Evolutionary conservation across 148 eudicot species (phyloP), one percentile per base, ranked within the genome.

Genomic region (Rhododendron williamsianum): DNA sequence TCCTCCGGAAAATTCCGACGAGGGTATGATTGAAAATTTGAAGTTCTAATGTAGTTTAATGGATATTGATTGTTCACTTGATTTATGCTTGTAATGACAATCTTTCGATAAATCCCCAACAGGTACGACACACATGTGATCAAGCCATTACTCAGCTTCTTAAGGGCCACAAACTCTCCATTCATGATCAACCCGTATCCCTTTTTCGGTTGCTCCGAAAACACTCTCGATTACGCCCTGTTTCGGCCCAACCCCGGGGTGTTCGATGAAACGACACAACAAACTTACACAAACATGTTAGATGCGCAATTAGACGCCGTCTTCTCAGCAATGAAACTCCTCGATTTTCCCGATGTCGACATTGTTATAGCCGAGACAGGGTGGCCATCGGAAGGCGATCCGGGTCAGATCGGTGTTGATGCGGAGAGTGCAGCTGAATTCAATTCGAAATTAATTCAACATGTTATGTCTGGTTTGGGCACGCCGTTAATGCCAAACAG

Each of bases 401-500:
- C 89, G 3, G 90, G 87, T 9, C 90, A 90, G 27, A 76, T 77
- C 18, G 94, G 92, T 16, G 91, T 90, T 4, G 93, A 93, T 79
- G 87, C 84, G 1, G 90, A 63, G 27, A 89, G 65, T n/a, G 98
- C 98, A 0, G 91, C 94, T 2, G 89, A 91, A 19, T 94, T 91
- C 86, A 94, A 92, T 52, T 84, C 86, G 3, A 87, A 87, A 2
- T 52, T 93, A 11, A 84, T 93, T 3, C 87, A 89, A 27, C 94
- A 90, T 30, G 93, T 93, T 9, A 84, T 82, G 4, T 94, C 94
- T 0, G 91, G 92, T 45, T 76, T 86, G 18, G 98, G 95, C 74
- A 94, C 98, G 19, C 98, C 98, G 0, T 84, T 93, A 48, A 93
- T 94, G 96, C 98, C 96, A 11, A 89, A 92, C 33, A 80, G 94